Base-by-base conservation (phyloP, 1,284 basidiomycete genomes). In the Ustilago tritici region DNA sequence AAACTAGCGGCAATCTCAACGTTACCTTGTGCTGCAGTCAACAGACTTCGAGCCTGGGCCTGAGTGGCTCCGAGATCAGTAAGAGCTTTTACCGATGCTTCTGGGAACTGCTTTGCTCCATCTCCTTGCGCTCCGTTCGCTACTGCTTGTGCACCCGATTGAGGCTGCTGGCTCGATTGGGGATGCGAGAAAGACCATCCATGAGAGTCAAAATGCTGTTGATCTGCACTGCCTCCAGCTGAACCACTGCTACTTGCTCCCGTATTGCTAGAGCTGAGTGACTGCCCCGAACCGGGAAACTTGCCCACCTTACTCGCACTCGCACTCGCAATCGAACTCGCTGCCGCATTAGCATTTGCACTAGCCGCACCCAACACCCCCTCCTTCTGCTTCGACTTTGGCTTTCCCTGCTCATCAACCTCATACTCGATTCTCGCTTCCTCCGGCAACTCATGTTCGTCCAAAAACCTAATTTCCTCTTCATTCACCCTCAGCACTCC, bases 361-460 rank as follows among this genome's bases (percentile, higher is more conserved):
- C 68, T 62, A 15, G 70, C 76, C 4, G 60, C 69, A 2, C 66
- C 43, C 9, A 46, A 6, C 11, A 19, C 43, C 15, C 4, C 11
- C 43, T 15, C n/a, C 73, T 36, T 66, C 58, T n/a, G 75, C 56
- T 70, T 59, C 5, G 67, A 61, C 17, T 41, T 36, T 0, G 67
- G 70, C 4, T 73, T 75, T 3, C 72, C 80, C 14, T 73, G 69
- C 65, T 84, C 83, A 46, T 86, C 86, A 8, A 82, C 59, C 64
- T 86, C 82, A 32, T 81, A 78, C 65, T 81, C 82, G 23, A 63
- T 65, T 36, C 63, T 76, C 11, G 74, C 70, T 61, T 74, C 68
- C 1, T 54, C 90, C 0, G 95, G 95, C 4, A 99, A 89, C 86
- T 98, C 93, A 86, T 99, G 96, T 87, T 99, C 96, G 1, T 94